Base-by-base conservation (phyloP, 169 alveolate genomes). In the Condylostoma magnum region DNA sequence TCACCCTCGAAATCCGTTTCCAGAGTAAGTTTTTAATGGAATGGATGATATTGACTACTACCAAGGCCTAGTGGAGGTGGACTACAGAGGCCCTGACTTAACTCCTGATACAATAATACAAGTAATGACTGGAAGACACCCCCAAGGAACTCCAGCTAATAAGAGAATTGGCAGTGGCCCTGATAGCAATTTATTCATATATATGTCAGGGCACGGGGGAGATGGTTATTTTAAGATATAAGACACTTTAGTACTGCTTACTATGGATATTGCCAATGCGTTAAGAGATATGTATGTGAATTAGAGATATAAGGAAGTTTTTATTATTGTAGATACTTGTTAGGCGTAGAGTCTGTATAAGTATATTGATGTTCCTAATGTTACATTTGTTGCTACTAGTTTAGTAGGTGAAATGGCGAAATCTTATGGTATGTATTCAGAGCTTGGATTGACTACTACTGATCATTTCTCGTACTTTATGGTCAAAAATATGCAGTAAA, bases 131-230 rank as follows among this genome's bases (percentile, higher is more conserved):
- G 93, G 91, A 3, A 69, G 90, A 51, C 87, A 78, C 70, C 46
- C 51, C 30, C 69, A 27, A 48, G 56, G 58, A 60, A 55, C 57
- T 54, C 92, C 90, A 54, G 53, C 76, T 37, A 73, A 77, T 22
- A 80, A 85, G 37, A 85, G 82, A 57, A 60, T 90, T n/a, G 63
- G 73, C 15, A 36, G 93, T 8, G 74, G 89, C 48, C 86, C 79
- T 60, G 72, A 84, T 43, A 75, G 91, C 12, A 84, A 84, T 67
- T 77, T 90, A 5, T 68, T 86, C n/a, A 72, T 90, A 12, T 80
- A 81, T 54, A 74, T 90, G 66, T 85, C 85, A 33, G 93, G 94
- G 8, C 96, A 90, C 60, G 91, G 93, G 1, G 96, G 96, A 10
- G 93, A 87, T 53, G 85, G 87, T 56, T 90, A 77, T 69, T 81